phyloP scores from a whole-genome alignment of 2,329 filamentous ascomycete genomes.

The Apiospora koreana region DNA sequence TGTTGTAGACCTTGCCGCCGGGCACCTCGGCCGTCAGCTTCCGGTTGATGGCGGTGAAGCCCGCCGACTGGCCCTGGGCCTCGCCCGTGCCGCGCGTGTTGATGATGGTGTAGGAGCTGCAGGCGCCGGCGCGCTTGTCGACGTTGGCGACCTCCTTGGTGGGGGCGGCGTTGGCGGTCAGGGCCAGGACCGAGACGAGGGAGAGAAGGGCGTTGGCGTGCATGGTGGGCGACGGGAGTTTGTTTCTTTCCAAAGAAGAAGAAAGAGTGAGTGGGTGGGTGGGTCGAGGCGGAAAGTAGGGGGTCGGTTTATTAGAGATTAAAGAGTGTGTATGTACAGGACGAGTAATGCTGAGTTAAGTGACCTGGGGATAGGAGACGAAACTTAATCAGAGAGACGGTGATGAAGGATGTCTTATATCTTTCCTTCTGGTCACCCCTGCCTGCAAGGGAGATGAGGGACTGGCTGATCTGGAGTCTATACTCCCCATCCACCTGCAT shows the following conservation, averaged over 20 bases:
- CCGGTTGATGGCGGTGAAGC: conserved; percentile 13
- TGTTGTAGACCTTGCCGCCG: conserved; percentile 17
- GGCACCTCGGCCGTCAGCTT: conserved; percentile 1
- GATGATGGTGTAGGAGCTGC: conserved; percentile 17
- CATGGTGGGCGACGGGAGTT: not conserved
- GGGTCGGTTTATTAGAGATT: not conserved
- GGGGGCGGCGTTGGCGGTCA: conserved; percentile 9
- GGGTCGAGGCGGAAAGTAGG: not conserved
- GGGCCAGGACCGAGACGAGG: not conserved
- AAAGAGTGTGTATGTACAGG: not conserved
- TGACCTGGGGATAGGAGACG: not conserved
- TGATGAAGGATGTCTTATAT: not conserved
- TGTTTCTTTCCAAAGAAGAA: too few species aligned
- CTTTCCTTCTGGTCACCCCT: not conserved
- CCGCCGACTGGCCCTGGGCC: conserved; percentile 11
- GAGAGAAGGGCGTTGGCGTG: not conserved
- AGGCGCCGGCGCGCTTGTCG: conserved; percentile 4
- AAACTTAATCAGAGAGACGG: not conserved
- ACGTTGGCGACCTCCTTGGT: not conserved
- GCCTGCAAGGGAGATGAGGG: not conserved
- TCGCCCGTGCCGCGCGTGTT: conserved; percentile 16
- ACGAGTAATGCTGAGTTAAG: not conserved
- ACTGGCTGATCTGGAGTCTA: not conserved
- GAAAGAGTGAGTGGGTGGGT: not conserved
- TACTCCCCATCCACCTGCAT: not conserved